These are phyloP conservation scores for Hypsizygus marmoreus DNA, from an alignment of 768 basidiomycete species.

Conservation along the genomic window DNA sequence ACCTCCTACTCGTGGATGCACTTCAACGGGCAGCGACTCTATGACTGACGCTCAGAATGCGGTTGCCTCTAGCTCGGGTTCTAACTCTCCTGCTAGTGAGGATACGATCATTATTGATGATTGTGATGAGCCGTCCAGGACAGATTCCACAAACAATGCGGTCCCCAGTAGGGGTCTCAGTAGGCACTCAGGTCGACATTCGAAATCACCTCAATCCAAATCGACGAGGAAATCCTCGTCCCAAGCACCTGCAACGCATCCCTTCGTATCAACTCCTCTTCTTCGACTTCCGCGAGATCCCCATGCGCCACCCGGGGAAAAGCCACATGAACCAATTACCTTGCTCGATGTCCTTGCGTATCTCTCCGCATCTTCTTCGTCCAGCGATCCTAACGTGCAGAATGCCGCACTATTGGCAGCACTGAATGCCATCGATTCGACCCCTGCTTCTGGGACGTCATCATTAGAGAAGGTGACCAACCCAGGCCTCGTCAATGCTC, in stretches of 20 bases:
- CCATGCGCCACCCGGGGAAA: conserved; percentile 3
- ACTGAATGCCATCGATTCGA: conserved; percentile 26
- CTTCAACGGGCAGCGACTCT: background rate
- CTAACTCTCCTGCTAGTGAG: conserved; percentile 17
- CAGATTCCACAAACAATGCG: background rate
- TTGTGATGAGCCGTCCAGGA: background rate
- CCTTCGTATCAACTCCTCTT: conserved; percentile 26
- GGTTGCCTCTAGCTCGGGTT: conserved; percentile 21
- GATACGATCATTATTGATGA: conserved; percentile 26
- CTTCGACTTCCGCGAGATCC: conserved; percentile 17
- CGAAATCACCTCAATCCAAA: background rate
- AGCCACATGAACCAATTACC: conserved; percentile 18
- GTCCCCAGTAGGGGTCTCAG: background rate
- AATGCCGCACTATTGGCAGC: conserved; percentile 26
- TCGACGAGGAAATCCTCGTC: conserved; percentile 10
- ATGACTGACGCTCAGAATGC: too few relatives aligned
- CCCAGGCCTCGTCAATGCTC: conserved; percentile 43
- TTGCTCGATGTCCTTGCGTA: conserved; percentile 31
- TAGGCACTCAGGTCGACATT: background rate
- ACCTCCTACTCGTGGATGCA: conserved; percentile 24
- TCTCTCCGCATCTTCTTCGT: conserved; percentile 24
- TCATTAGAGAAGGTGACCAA: conserved; percentile 8
- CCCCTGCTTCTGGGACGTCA: conserved; percentile 9
- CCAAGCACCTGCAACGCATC: conserved; percentile 18
- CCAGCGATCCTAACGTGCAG: conserved; percentile 16